A percentile compares a stretch with the other conserved stretches of the same genome.
Conservation (phyloP, 2,329 filamentous ascomycete species). For the Blastomyces silverae region DNA sequence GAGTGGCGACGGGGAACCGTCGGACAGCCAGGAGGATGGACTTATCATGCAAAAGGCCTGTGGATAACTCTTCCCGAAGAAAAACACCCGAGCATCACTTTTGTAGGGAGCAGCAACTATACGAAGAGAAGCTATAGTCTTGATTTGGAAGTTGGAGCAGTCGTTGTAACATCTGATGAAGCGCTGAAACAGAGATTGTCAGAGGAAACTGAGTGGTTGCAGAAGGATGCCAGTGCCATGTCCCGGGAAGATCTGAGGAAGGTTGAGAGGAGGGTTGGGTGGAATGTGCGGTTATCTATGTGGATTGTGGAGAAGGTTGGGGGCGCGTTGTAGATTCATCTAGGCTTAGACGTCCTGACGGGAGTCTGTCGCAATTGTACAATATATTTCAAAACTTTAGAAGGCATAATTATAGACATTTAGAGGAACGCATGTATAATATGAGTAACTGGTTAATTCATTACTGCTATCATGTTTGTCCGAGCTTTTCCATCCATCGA, state of each 20-base stretch:
- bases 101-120: conserved; percentile 92
- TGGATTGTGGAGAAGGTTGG: conserved; percentile 84
- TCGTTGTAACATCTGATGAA: conserved; percentile 74
- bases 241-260: conserved; percentile 71
- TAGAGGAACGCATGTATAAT: background rate
- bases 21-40: conserved; percentile 79
- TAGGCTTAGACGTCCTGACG: background rate
- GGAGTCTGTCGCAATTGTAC: background rate
- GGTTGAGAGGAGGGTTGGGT: conserved; percentile 73
- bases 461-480: background rate
- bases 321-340: conserved; percentile 63
- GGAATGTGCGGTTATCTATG: conserved; percentile 84
- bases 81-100: conserved; percentile 63
- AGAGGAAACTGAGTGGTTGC: conserved; percentile 72
- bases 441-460: background rate
- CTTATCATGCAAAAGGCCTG: conserved; percentile 93
- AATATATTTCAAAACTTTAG: background rate
- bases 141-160: conserved; percentile 80
- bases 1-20: conserved; percentile 85
- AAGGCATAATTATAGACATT: background rate
- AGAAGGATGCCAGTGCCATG: conserved; percentile 62
- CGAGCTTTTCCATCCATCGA: background rate
- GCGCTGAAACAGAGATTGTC: conserved; percentile 64
- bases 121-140: conserved; percentile 88
- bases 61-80: conserved; percentile 66